phyloP scores from a whole-genome alignment of 75 land plant genomes.

The Cupressus sempervirens region DNA sequence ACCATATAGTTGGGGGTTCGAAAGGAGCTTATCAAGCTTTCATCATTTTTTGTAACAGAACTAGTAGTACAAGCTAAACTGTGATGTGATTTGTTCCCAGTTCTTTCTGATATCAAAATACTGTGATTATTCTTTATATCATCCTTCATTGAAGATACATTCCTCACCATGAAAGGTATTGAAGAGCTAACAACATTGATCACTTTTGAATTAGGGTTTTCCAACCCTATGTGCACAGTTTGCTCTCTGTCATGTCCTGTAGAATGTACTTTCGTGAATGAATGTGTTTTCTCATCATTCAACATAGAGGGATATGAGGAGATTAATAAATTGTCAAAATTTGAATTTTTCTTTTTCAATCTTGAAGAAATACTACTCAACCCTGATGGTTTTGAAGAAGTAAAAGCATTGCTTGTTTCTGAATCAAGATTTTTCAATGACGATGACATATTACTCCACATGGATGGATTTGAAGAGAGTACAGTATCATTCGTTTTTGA shows the following conservation, averaged over 20 bases:
- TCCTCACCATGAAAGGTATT: slow-evolving; percentile 19
- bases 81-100: slow-evolving; percentile 18
- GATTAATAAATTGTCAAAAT: slow-evolving; percentile 17
- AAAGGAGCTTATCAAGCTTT: slow-evolving; percentile 73
- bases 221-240: slow-evolving; percentile 10
- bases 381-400: slow-evolving; percentile 20
- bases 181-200: slow-evolving; percentile 17
- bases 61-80: slow-evolving; percentile 19
- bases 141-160: slow-evolving; percentile 9
- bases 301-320: neutral
- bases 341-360: slow-evolving; percentile 19
- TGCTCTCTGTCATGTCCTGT: neutral
- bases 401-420: slow-evolving; percentile 17
- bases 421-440: slow-evolving; percentile 12
- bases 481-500: slow-evolving; percentile 17
- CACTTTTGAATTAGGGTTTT: slow-evolving; percentile 22
- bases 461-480: slow-evolving; percentile 16
- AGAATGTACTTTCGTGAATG: neutral
- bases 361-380: slow-evolving; percentile 12
- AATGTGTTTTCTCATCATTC: neutral
- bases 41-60: slow-evolving; percentile 49
- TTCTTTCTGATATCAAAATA: slow-evolving; percentile 10
- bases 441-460: slow-evolving; percentile 16
- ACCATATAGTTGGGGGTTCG: slow-evolving; percentile 62
- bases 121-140: slow-evolving; percentile 6